Conservation (phyloP, 768 basidiomycete genomes). For the Butyriboletus loyo region DNA sequence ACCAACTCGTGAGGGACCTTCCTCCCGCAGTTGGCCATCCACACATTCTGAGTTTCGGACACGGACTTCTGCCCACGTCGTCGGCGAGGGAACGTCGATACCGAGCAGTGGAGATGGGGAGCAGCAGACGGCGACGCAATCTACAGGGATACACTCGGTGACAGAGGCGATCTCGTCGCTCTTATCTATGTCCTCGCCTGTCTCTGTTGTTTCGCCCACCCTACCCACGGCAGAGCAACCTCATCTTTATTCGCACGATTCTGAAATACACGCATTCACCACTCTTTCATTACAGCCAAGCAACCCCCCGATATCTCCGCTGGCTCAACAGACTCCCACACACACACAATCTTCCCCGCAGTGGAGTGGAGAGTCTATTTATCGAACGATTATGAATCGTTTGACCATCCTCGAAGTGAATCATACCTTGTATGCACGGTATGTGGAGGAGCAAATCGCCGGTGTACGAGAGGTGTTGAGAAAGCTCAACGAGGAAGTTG, state of each 20-base stretch:
- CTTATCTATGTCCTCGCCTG: constrained; percentile 5
- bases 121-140: not conserved
- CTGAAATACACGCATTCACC: not conserved
- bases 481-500: constrained; percentile 74
- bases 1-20: not conserved
- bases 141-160: constrained; percentile 8
- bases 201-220: not conserved
- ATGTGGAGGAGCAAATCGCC: constrained; percentile 86
- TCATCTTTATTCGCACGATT: not conserved
- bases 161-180: constrained; percentile 26
- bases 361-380: constrained; percentile 80
- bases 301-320: not conserved
- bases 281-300: constrained; percentile 8
- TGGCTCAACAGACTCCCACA: constrained; percentile 1
- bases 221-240: constrained; percentile 1
- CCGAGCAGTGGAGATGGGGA: not conserved
- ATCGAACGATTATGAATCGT: constrained; percentile 94
- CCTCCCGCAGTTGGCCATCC: not conserved
- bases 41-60: not conserved
- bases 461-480: constrained; percentile 72
- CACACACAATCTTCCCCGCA: constrained; percentile 11
- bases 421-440: constrained; percentile 77
- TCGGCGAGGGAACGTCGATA: not conserved
- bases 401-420: constrained; percentile 82
- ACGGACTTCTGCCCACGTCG: not conserved